Base-by-base conservation (phyloP, 2,329 filamentous ascomycete species). In the Polytolypa hystricis region DNA sequence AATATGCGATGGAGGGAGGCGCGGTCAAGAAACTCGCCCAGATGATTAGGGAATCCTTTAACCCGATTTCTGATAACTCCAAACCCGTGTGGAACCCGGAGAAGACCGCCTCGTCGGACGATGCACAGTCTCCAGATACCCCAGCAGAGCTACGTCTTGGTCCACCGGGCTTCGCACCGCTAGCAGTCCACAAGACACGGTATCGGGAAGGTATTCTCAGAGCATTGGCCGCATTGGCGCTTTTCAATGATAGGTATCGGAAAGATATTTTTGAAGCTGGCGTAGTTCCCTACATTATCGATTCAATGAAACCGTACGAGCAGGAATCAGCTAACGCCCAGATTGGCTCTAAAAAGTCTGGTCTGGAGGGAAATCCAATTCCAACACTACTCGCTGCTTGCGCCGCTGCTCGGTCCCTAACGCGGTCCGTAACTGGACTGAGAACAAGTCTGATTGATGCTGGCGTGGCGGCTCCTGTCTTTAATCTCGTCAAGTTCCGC, bases 401-500 rank as follows among this genome's bases (percentile, higher is more conserved):
- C 53, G 79, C 84, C 51, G 78, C 83, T 17, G 74, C 86, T 18
- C 74, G 84, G 43, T 83, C 86, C 55, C 67, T 96, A 32, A 84
- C 85, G 2, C 76, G 91, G 28, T 94, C 86, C 1, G 80, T 94
- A 15, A 83, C 76, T 54, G 79, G 89, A 29, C 64, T 96, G 12
- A 70, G 91, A 33, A 96, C 91, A 3, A 82, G 81, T 34, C 65
- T 98, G 31, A 84, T 94, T 40, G 91, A 98, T 58, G 77, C 84
- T 41, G 81, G 79, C 4, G 79, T 94, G 34, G 80, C 82, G 2
- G 71, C 77, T 46, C 87, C 87, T 3, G 65, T 94, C 5, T 81
- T 87, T 47, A 67, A 69, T 19, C 74, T 95, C 30, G 68, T 96
- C 45, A 76, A 70, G 39, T 81, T 91, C 56, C 69, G 71, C 5